Evolutionary conservation across 306 rosid genomes (phyloP).

Genomic region (Gleditsia sinensis): DNA sequence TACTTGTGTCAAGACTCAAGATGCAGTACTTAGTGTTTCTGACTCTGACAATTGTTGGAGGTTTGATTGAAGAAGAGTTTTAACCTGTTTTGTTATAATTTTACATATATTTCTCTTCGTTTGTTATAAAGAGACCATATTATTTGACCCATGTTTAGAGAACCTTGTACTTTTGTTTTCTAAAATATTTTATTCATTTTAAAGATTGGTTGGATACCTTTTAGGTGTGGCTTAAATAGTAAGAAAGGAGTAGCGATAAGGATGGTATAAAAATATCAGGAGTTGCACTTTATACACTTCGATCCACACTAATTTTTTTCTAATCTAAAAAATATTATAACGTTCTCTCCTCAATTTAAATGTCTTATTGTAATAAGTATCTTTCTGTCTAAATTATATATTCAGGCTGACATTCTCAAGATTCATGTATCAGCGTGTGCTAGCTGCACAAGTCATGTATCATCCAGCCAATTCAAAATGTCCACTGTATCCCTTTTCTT

Average conservation of each 20-base stretch:
- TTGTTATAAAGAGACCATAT: neutral
- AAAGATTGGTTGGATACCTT: neutral
- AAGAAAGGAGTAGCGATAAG: neutral
- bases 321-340: neutral
- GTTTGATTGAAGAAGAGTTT: conserved; percentile 48
- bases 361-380: too few species aligned
- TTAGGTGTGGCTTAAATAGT: neutral
- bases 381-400: too few species aligned
- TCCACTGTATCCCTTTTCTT: too few species aligned
- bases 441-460: too few species aligned
- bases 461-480: too few species aligned
- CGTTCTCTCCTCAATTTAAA: too few species aligned
- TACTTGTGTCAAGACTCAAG: conserved; percentile 16
- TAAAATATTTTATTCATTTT: neutral
- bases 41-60: conserved; percentile 54
- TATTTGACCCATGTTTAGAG: neutral
- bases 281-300: neutral
- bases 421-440: too few species aligned
- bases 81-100: conserved; percentile 48
- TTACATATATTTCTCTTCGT: conserved; percentile 37
- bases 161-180: neutral
- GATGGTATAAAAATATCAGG: too few species aligned
- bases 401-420: too few species aligned
- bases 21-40: conserved; percentile 40
- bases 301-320: neutral